Base-by-base conservation (phyloP, 371 early-diverging fungal species). In the Mortierella sp. region DNA sequence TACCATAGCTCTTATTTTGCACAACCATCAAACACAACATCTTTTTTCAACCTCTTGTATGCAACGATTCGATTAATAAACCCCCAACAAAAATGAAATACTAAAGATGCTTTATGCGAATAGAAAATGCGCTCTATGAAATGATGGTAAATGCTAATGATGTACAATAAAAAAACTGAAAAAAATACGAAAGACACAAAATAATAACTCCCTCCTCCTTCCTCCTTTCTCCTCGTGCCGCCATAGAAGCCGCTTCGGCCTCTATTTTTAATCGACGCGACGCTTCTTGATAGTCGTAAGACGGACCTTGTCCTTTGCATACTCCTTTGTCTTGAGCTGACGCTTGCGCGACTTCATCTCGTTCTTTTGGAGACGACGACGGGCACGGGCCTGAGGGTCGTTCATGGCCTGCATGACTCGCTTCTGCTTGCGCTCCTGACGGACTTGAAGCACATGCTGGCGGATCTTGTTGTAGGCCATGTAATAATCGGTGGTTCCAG, bases 401-500 rank as follows among this genome's bases (percentile, higher is more conserved):
- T 91, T 89, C 55, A 96, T 91, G 21, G 94, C 94, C 90, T 92
- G 90, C 55, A 96, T 89, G 31, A 92, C 93, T n/a, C 93, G 89
- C 77, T 95, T 90, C 28, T 91, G 88, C 81, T 91, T 92, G 60
- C 97, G 93, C 72, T 93, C 94, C 34, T 92, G 91, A 26, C 96
- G 91, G 19, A 87, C 91, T 52, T 90, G 89, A 47, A 68, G 85
- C 8, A 96, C 93, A 79, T 91, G 90, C 74, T 90, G 89, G 58
- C 96, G 95, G 26, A 97, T 93, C 70, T 91, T 87, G 82, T 95
- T 94, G 87, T 97, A 95, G 1, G 93, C 91, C 16, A 86, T 83
- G 73, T 96, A 92, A 81, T 94, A 98, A 16, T 87, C 91, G 0
- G 93, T 92, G 13, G 95, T 93, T 7, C 98, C 98, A 2, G 95